Evolutionary conservation across 176 grass and related monocot species (phyloP).

Genomic region (Cenchrus americanus): DNA sequence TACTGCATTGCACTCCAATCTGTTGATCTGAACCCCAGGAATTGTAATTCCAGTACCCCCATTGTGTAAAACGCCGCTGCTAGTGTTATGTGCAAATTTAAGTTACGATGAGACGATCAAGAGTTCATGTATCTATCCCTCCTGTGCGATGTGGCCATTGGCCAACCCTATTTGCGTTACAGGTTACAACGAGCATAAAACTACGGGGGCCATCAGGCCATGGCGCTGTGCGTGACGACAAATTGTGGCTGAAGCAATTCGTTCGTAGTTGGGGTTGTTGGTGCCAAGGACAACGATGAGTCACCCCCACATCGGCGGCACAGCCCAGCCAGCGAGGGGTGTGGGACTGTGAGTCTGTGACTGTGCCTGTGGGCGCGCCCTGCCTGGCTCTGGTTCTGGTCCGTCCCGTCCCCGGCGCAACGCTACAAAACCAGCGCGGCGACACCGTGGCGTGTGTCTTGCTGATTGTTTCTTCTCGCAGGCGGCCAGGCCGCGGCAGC

Average conservation of each 20-base stretch:
- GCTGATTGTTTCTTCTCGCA: slow-evolving; percentile 1
- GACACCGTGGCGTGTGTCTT: slow-evolving; percentile 31
- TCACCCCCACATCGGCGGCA: background rate
- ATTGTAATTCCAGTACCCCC: slow-evolving; percentile 52
- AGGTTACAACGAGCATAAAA: background rate
- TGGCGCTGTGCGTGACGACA: background rate
- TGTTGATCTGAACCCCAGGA: slow-evolving; percentile 29
- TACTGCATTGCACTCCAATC: background rate
- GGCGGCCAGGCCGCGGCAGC: background rate
- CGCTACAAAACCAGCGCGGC: slow-evolving; percentile 25
- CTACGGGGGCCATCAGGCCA: background rate
- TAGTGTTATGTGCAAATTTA: slow-evolving; percentile 13
- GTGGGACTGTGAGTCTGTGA: background rate
- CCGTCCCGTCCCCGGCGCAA: slow-evolving; percentile 17
- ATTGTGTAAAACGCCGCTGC: slow-evolving; percentile 23
- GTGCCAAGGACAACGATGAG: slow-evolving; percentile 36
- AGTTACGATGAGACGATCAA: background rate
- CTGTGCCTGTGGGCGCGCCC: background rate
- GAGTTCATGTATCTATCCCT: background rate
- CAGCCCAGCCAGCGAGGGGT: background rate
- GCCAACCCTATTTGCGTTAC: background rate
- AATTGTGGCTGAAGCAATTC: background rate
- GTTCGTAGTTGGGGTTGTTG: background rate
- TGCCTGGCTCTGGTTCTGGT: slow-evolving; percentile 30
- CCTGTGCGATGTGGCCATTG: background rate